Conservation (phyloP, 2,329 filamentous ascomycete genomes). For the Corinectria fuckeliana region DNA sequence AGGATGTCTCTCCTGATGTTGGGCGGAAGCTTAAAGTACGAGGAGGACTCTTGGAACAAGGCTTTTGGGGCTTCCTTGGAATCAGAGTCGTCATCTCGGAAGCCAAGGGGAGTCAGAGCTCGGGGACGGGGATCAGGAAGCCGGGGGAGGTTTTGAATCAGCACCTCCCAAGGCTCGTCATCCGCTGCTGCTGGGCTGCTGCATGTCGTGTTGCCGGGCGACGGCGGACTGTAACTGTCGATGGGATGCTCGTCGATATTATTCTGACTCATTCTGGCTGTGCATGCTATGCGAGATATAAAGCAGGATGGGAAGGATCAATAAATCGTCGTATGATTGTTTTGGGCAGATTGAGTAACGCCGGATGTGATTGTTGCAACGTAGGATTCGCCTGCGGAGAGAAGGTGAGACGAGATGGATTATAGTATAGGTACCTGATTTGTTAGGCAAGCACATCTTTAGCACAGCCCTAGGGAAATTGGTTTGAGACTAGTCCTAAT, state of each 20-base stretch:
- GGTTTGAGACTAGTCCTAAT: too few relatives aligned
- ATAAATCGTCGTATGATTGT: neutral
- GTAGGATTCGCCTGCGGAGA: neutral
- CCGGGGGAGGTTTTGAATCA: neutral
- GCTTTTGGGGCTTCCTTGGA: neutral
- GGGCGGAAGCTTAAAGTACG: constrained; percentile 7
- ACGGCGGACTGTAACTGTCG: neutral
- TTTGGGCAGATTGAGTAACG: neutral
- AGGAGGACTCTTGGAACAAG: neutral
- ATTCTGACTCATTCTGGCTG: neutral
- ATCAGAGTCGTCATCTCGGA: neutral
- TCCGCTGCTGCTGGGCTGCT: neutral
- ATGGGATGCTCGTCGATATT: neutral
- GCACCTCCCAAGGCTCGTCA: neutral
- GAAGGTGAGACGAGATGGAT: neutral
- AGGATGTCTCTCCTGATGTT: constrained; percentile 9
- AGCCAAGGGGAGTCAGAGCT: neutral
- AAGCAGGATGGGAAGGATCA: neutral
- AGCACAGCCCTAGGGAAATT: neutral
- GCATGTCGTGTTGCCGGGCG: neutral
- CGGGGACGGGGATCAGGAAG: neutral
- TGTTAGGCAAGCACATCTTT: neutral
- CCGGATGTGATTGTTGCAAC: neutral
- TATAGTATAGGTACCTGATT: neutral
- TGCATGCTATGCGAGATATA: neutral